These are phyloP conservation scores for Sclerotiophoma versabilis DNA, from an alignment of 2,329 filamentous ascomycete species.

Conservation along the genomic window DNA sequence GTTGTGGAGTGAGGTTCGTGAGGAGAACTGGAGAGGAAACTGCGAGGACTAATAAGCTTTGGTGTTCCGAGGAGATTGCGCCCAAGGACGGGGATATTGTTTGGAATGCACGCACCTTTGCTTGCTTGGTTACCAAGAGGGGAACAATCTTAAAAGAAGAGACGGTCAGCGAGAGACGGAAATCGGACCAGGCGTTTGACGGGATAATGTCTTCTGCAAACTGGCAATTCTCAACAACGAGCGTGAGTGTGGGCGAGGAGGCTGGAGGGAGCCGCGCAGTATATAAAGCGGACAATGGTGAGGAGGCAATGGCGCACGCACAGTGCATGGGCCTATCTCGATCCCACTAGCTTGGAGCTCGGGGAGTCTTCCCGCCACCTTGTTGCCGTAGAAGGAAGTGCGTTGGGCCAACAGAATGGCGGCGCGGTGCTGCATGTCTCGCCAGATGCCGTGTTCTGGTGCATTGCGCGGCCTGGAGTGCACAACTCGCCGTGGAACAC, in stretches of 20 bases:
- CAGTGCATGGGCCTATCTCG: constrained; percentile 20
- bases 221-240: constrained; percentile 35
- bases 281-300: constrained; percentile 41
- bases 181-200: constrained; percentile 8
- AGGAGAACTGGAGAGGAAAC: constrained; percentile 4
- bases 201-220: constrained; percentile 18
- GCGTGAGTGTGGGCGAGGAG: constrained; percentile 31
- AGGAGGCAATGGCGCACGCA: constrained; percentile 22
- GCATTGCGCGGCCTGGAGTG: constrained; percentile 13
- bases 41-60: constrained; percentile 10
- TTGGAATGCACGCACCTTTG: constrained; percentile 20
- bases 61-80: constrained; percentile 9
- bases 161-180: constrained; percentile 34
- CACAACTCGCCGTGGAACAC: constrained; percentile 5
- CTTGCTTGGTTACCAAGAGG: constrained; percentile 4
- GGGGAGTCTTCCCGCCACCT: constrained; percentile 14
- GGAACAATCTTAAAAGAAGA: constrained; percentile 15
- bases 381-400: constrained; percentile 15
- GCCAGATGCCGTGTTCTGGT: constrained; percentile 20
- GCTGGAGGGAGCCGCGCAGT: constrained; percentile 22
- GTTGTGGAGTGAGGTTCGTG: constrained; percentile 12
- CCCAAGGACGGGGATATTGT: constrained; percentile 7
- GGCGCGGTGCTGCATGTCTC: constrained; percentile 18
- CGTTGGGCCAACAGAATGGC: constrained; percentile 10
- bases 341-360: constrained; percentile 17